phyloP scores from a whole-genome alignment of 352 stramenopile species.

The Phytopythium sindhum region DNA sequence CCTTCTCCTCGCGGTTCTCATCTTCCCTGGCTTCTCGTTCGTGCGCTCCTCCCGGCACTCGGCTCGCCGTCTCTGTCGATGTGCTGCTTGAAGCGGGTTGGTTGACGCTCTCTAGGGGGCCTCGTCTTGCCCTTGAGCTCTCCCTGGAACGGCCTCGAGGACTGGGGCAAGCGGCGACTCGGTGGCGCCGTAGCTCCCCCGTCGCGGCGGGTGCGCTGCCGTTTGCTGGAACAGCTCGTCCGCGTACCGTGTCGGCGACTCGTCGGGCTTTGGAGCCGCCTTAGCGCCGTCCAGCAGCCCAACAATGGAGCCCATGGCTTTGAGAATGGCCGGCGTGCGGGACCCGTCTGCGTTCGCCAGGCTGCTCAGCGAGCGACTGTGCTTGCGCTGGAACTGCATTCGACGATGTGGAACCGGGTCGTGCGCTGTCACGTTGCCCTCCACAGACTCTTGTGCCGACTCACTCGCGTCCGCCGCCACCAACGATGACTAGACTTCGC shows the following conservation, averaged over 20 bases:
- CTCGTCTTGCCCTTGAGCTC: background rate
- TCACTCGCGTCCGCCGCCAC: background rate
- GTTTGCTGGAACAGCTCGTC: conserved; percentile 17
- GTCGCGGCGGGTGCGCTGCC: background rate
- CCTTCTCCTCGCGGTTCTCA: background rate
- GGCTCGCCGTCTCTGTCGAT: no score
- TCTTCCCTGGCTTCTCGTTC: background rate
- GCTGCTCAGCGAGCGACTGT: conserved; percentile 19
- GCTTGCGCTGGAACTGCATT: conserved; percentile 12
- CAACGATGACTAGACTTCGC: background rate
- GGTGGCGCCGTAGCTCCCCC: background rate
- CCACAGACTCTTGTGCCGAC: background rate
- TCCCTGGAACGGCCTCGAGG: background rate
- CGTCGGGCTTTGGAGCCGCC: conserved; percentile 3
- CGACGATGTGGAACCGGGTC: background rate
- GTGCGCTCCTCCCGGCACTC: background rate
- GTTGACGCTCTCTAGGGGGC: background rate
- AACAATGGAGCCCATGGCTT: conserved; percentile 25
- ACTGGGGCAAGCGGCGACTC: background rate
- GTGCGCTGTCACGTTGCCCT: background rate
- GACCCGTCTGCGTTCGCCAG: conserved; percentile 9
- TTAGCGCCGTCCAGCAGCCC: conserved; percentile 7
- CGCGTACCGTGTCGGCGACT: conserved; percentile 24
- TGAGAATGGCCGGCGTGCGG: conserved; percentile 9
- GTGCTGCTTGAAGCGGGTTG: no score